Evolutionary conservation across 2,329 filamentous ascomycete species (phyloP), one percentile per base, ranked within the genome.

Genomic region (Neurospora crassa): DNA sequence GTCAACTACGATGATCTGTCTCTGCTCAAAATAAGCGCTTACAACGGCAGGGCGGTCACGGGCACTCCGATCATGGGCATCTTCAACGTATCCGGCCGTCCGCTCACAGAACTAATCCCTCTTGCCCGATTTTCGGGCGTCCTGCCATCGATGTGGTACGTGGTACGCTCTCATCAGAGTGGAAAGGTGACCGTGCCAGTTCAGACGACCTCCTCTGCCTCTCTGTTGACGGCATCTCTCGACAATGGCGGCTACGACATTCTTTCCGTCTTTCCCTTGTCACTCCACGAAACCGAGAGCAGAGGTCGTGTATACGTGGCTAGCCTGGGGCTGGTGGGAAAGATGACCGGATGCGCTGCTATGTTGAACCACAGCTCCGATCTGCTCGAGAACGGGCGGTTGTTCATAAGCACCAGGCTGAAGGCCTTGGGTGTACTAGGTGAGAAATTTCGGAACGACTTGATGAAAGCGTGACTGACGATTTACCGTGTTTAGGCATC

Each of bases 311-410:
- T 90, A 0, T 82, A 81, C 63, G 83, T 94, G 1, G 89, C 92
- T 0, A 89, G 91, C 20, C 80, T 98, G 0, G 95, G 95, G 0
- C 83, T 98, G 1, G 74, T 97, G 3, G 91, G 88, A 2, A 97
- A 97, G 80, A 97, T 98, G 92, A 93, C 93, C 0, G 95, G 94
- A 0, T 89, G 91, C 0, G 94, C 93, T 1, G 94, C 93, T 0
- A 86, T 97, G 8, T 83, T 91, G 1, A 85, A 84, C 45, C 90
- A 84, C n/a, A 84, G 87, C 40, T 85, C 90, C 67, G 86, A 85
- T 42, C 78, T 90, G 63, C 78, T 75, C 43, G 83, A 85, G 8
- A 90, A 88, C 71, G 89, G 89, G 0, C 83, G 88, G 18, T 81
- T 96, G 24, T 81, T 88, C 8, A 81, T 96, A 14, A 88, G 89